Evolutionary conservation across 2,329 filamentous ascomycete species (phyloP), one percentile per base, ranked within the genome.

Genomic region (Diplodia corticola): DNA sequence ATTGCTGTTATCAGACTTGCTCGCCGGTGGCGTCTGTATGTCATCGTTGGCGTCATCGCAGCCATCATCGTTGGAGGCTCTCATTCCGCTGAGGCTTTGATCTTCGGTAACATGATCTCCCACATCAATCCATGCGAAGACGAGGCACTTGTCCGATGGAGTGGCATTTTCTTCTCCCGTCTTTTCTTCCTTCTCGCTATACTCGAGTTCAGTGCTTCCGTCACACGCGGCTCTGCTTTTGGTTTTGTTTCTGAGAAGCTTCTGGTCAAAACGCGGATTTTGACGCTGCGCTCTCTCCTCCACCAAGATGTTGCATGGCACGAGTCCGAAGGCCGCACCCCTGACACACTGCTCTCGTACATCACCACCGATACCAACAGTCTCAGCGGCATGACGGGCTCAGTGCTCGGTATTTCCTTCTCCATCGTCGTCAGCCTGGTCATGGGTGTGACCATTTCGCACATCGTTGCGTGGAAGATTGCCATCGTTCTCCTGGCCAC

Each of bases 401-500:
- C 48, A 20, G 60, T 63, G 13, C 50, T 89, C 61, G 87, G 88
- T 6, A 87, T 85, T 0, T 77, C 88, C 49, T 83, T 89, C 61
- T 85, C 86, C 1, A 86, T 88, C 24, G 69, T 81, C 3, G 81
- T 89, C 65, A 89, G 88, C 73, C 83, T 90, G 15, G 15, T 63
- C 9, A 6, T 53, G 10, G 48, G 48, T 5, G 33, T 63, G 4
- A 63, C 48, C 48, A 40, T 63, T 33, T 67, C 89, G 20, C 60
- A 63, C 48, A 40, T 63, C 30, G 48, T 96, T 65, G 92, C 91
- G 1, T 97, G 93, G 93, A 96, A 96, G 77, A 82, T 96, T 24
- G 90, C 91, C 7, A 84, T 96, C 0, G 92, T 96, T 26, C 93
- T 91, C 71, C 90, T 91, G 64, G 83, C 91, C 2, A 90, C 89